Evolutionary conservation across 768 basidiomycete genomes (phyloP).

Genomic region (Suillus subaureus): DNA sequence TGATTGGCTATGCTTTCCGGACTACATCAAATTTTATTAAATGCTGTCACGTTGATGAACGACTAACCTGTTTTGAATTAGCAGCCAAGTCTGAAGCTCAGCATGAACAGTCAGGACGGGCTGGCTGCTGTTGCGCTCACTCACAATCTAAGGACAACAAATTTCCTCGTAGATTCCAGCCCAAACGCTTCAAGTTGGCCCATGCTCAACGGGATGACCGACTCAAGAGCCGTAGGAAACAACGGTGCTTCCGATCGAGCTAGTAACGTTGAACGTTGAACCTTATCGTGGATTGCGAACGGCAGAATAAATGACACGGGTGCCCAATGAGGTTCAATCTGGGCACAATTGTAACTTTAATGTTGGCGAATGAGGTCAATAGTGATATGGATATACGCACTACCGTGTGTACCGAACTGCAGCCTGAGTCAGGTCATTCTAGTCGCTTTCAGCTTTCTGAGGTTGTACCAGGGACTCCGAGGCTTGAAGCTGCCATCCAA

Average conservation of each 20-base stretch:
- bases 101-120: too few species aligned
- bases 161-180: not conserved
- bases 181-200: not conserved
- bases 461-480: not conserved
- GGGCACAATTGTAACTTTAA: not conserved
- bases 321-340: not conserved
- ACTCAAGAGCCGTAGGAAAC: not conserved
- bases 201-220: not conserved
- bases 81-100: too few species aligned
- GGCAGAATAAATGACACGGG: not conserved
- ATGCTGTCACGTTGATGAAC: not conserved
- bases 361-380: not conserved
- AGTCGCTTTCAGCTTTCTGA: not conserved
- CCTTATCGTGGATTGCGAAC: not conserved
- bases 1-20: slow-evolving; percentile 1
- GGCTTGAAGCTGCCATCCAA: too few species aligned
- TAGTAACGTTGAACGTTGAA: not conserved
- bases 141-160: not conserved
- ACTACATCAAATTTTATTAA: not conserved
- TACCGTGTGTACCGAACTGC: not conserved
- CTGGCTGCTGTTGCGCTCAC: slow-evolving; percentile 5
- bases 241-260: not conserved
- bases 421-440: not conserved
- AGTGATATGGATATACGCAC: not conserved
- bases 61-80: too few species aligned